Conservation (phyloP, 305 asterid genomes). For the Rubia balearica region DNA sequence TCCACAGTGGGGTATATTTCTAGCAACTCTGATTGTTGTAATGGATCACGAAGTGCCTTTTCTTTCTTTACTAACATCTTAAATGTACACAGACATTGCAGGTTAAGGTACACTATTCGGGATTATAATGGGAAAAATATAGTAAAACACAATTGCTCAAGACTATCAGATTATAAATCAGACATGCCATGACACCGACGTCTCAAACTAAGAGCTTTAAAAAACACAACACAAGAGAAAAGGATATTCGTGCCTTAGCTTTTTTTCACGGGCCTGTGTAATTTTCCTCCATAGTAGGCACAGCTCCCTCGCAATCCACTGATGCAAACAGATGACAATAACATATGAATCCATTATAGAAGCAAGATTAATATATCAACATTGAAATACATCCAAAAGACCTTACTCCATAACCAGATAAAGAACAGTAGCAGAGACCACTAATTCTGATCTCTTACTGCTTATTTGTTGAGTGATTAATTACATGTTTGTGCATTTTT, state of each 20-base stretch:
- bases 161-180: constrained; percentile 6
- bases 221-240: background rate
- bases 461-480: too few species aligned
- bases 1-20: constrained; percentile 19
- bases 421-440: background rate
- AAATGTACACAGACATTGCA: constrained; percentile 17
- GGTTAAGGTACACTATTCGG: constrained; percentile 23
- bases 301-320: constrained; percentile 68
- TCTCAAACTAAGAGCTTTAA: background rate
- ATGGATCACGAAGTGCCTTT: constrained; percentile 16
- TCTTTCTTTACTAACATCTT: constrained; percentile 8
- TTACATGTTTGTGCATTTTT: too few species aligned
- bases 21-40: constrained; percentile 19
- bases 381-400: background rate
- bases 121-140: background rate
- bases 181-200: background rate
- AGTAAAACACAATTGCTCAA: constrained; percentile 2
- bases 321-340: constrained; percentile 16
- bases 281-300: constrained; percentile 33
- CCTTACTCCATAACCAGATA: background rate
- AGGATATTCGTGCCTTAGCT: constrained; percentile 82
- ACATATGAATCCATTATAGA: background rate
- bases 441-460: background rate
- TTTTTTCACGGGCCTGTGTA: constrained; percentile 71
- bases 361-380: background rate